Percentiles rank a stretch among this genome's conserved stretches.
phyloP scores from a whole-genome alignment of 306 rosid genomes.

The Dalbergia cochinchinensis region DNA sequence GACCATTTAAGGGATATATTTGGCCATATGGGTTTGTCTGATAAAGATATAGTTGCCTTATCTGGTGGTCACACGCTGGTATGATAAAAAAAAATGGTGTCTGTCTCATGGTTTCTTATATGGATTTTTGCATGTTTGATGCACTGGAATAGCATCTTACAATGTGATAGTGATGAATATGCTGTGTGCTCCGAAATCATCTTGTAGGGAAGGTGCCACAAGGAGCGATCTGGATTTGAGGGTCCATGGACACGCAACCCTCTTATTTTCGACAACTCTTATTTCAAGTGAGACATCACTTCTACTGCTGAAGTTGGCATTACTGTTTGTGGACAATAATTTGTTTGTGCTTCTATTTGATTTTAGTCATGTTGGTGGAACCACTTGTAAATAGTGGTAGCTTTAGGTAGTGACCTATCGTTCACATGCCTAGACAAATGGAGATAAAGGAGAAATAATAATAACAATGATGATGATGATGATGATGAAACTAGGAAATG shows the following conservation, averaged over 20 bases:
- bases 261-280: slow-evolving; percentile 67
- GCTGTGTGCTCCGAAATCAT: not conserved
- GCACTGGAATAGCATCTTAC: not conserved
- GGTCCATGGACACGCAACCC: slow-evolving; percentile 76
- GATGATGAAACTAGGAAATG: not conserved
- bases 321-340: not conserved
- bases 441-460: not conserved
- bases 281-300: slow-evolving; percentile 56
- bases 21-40: slow-evolving; percentile 71
- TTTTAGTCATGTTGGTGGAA: too few species aligned
- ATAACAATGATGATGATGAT: not conserved
- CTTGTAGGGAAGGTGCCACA: slow-evolving; percentile 68
- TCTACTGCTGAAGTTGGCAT: slow-evolving; percentile 15
- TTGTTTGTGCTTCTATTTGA: slow-evolving; percentile 9
- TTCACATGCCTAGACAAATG: not conserved
- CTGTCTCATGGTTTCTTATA: not conserved
- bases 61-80: slow-evolving; percentile 84
- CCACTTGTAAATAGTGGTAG: not conserved
- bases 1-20: slow-evolving; percentile 75
- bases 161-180: not conserved
- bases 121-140: not conserved
- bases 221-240: slow-evolving; percentile 77
- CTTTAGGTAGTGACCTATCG: not conserved
- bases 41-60: slow-evolving; percentile 70
- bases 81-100: slow-evolving; percentile 27